phyloP scores from a whole-genome alignment of 2,329 filamentous ascomycete genomes.

The Phialocephala sp. region DNA sequence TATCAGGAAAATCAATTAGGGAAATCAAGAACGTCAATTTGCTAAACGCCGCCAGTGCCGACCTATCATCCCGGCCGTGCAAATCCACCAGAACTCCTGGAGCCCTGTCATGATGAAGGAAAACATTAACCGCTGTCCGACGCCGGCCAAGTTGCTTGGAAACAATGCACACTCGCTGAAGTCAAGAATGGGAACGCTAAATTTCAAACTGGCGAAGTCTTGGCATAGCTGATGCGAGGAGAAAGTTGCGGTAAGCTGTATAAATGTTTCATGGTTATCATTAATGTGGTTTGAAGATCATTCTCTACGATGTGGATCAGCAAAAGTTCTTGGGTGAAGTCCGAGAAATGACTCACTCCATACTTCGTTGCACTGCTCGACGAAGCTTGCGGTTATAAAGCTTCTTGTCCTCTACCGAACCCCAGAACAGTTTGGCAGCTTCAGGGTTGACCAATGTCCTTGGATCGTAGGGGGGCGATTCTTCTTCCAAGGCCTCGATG shows the following conservation, averaged over 20 bases:
- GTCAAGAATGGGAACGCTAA: slow-evolving; percentile 4
- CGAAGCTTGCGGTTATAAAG: slow-evolving; percentile 82
- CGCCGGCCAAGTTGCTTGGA: slow-evolving; percentile 1
- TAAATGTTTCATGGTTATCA: not conserved
- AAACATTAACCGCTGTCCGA: not conserved
- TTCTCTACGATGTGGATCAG: not conserved
- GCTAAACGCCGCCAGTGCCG: not conserved
- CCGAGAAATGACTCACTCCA: slow-evolving; percentile 54
- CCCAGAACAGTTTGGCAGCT: slow-evolving; percentile 88
- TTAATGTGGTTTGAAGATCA: not conserved
- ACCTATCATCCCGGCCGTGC: not conserved
- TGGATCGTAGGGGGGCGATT: slow-evolving; percentile 87
- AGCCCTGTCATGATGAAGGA: slow-evolving; percentile 1
- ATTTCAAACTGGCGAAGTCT: slow-evolving; percentile 1
- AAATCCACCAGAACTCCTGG: not conserved
- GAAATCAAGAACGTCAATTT: not conserved
- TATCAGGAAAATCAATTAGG: not conserved
- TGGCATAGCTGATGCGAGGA: not conserved
- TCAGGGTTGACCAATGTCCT: slow-evolving; percentile 86
- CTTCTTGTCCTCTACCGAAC: slow-evolving; percentile 77
- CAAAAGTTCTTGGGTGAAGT: not conserved
- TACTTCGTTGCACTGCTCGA: slow-evolving; percentile 73
- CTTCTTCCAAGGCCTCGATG: slow-evolving; percentile 83
- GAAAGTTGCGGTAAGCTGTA: not conserved
- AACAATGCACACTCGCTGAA: slow-evolving; percentile 4